Base-by-base conservation (phyloP, 176 grass and related monocot species). In the Elaeis guineensis region DNA sequence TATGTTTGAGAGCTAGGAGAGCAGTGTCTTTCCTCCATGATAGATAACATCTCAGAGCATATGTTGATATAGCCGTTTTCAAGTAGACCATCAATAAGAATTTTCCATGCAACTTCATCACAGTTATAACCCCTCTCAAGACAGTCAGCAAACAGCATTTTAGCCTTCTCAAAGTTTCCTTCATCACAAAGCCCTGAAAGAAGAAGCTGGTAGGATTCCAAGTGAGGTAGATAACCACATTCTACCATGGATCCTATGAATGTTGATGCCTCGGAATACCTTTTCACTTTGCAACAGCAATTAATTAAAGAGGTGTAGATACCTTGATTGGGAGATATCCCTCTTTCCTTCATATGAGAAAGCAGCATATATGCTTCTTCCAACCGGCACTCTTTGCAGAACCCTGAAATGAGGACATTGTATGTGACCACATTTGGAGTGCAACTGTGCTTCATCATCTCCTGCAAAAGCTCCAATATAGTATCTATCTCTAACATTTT, bases 81-180 rank as follows among this genome's bases (percentile, higher is more conserved):
- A 58, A 80, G 52, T 25, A 89, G 58, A 25, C 73, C 85, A 74
- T 83, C 80, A 74, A 89, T 89, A 39, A 84, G 71, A 50, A 80
- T 49, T 69, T 89, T 89, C 85, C 85, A 84, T 8, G 75, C 75
- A 74, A 89, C 53, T 73, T 89, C 85, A 77, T 89, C 85, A 29
- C 59, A 58, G 51, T 75, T 89, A 55, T 89, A 89, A 19, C 83
- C 65, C 48, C 70, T 62, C 62, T 49, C 79, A 51, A 75, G 59
- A 6, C 58, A 77, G 49, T 67, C 55, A 60, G 18, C 48, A 48
- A 84, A 84, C 48, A 80, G 57, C 61, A 61, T 17, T 71, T 84
- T 84, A 71, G 77, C 77, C 60, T 55, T 77, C 55, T 71, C 39
- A 50, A 49, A 50, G 57, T 89, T 66, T 55, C 65, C 77, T 67